Base-by-base conservation (phyloP, 2,329 filamentous ascomycete genomes). In the Cryoendolithus antarcticus region DNA sequence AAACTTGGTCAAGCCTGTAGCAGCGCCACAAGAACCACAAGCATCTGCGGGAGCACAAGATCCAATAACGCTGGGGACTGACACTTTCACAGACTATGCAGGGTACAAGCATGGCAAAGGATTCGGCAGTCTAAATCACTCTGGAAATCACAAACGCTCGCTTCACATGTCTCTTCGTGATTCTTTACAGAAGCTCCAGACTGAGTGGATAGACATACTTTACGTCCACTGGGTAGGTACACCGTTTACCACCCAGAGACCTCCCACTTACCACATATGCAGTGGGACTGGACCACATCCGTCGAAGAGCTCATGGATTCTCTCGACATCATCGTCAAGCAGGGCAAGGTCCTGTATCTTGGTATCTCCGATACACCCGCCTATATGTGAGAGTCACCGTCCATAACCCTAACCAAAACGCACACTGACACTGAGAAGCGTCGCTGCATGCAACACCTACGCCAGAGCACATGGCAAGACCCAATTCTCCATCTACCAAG, bases 401-500 rank as follows among this genome's bases (percentile, higher is more conserved):
- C n/a, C n/a, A n/a, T n/a, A n/a, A n/a, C n/a, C n/a, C 37, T 41
- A n/a, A n/a, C n/a, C n/a, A n/a, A n/a, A n/a, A n/a, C n/a, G n/a
- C n/a, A n/a, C n/a, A n/a, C n/a, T n/a, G n/a, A n/a, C n/a, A n/a
- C n/a, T n/a, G n/a, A n/a, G n/a, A n/a, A n/a, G n/a, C 28, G 44
- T 45, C 2, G 42, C 44, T 9, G 48, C 48, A 8, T 48, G 45
- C 34, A 51, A 49, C 34, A 30, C 37, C 59, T 62, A 86, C 52
- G 83, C 82, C 4, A 71, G 77, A 32, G 70, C 74, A 45, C 73
- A 85, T 45, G 79, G 77, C n/a, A 66, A 85, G 21, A 73, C 75
- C 2, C 77, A 72, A 30, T 86, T 86, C 62, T 71, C 66, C 29
- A 72, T 83, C 24, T 83, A 82, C 57, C 77, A 81, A 58, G 80